Base-by-base conservation (phyloP, 192 early-diverging fungal species). In the Podila epigama region DNA sequence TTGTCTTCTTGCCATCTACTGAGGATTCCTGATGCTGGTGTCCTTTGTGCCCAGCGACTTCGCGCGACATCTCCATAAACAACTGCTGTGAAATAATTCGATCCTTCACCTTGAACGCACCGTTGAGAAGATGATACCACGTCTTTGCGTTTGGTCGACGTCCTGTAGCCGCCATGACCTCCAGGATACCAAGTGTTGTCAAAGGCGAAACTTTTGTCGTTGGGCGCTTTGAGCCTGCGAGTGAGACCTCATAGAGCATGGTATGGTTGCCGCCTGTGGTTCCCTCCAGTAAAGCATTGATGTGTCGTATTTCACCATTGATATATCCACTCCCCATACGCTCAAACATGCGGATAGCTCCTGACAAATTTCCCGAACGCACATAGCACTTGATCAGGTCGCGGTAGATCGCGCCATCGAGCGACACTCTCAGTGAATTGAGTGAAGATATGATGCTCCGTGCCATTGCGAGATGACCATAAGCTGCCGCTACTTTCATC, bases 281-380 rank as follows among this genome's bases (percentile, higher is more conserved):
- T 3, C 73, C 73, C 22, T 77, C 73, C 13, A 77, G 40, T 20
- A 77, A 31, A 16, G 59, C 66, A 37, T 77, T 77, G 56, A 77
- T 68, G 34, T 77, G 73, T 4, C 28, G 27, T 4, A 68, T 68
- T 25, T 58, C 56, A 22, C 39, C 34, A 31, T 15, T 41, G 10
- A 77, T 37, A 0, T 33, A 48, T 7, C 12, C 36, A 0, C 36
- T 22, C 8, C 64, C 66, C 73, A 77, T 77, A 13, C 58, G 35
- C 55, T 77, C 66, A 62, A 68, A 77, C n/a, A 64, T 40, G 27
- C 68, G 58, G 52, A 77, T 77, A 4, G 73, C 73, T 9, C 40
- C 54, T 27, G 54, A 11, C 27, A 77, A 36, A 35, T 68, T 68
- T 20, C 62, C 61, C 12, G 58, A 50, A 3, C 73, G 73, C 13